Percentiles rank a stretch among this genome's conserved stretches.
phyloP scores from a whole-genome alignment of 805 yeast genomes.

The Cyberlindnera xylosilytica region DNA sequence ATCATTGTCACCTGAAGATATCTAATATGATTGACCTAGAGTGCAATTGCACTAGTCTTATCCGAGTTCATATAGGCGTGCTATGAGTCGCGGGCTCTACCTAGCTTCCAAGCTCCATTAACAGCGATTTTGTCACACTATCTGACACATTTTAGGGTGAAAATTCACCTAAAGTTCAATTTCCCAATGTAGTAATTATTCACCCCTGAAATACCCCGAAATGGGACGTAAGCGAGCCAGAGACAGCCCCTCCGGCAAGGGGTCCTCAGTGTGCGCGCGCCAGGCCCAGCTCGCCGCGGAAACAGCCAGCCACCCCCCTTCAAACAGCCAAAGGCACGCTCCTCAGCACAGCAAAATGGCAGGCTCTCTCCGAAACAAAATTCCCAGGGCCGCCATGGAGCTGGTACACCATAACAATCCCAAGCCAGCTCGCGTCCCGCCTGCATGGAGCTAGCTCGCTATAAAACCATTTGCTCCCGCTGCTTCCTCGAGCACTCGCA shows the following conservation, averaged over 20 bases:
- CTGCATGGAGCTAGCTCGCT: background rate
- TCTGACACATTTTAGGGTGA: no score
- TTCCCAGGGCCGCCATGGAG: background rate
- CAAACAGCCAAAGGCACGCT: background rate
- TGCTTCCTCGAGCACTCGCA: background rate
- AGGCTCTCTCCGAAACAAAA: background rate
- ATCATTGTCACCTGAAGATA: no score
- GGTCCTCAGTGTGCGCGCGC: slow-evolving; percentile 1
- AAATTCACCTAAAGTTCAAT: no score
- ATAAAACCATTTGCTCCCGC: background rate
- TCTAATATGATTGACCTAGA: no score
- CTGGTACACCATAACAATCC: background rate
- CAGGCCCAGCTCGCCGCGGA: background rate
- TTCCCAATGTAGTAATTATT: no score
- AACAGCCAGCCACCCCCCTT: slow-evolving; percentile 7
- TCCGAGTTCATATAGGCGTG: no score
- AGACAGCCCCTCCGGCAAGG: background rate
- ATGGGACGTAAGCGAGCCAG: background rate
- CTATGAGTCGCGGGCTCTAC: no score
- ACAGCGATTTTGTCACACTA: no score
- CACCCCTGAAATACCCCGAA: background rate
- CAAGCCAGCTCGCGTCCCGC: background rate
- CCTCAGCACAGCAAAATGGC: slow-evolving; percentile 2
- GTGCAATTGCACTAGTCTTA: no score
- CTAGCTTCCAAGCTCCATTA: no score